phyloP scores from a whole-genome alignment of 2,329 filamentous ascomycete genomes.

The Zymoseptoria pseudotritici region DNA sequence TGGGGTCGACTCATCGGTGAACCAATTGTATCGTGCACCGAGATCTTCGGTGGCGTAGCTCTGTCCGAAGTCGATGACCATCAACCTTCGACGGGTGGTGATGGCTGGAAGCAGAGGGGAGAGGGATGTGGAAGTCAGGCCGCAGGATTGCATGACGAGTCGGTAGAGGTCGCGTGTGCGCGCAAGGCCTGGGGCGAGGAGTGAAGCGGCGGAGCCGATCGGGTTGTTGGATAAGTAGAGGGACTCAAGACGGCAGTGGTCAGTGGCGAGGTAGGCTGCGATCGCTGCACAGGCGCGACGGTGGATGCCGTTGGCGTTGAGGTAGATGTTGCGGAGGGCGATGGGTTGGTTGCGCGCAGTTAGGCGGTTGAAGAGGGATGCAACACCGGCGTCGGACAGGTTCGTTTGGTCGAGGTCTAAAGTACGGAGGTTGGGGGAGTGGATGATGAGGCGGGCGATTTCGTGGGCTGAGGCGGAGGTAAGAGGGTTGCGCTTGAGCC shows the following conservation, averaged over 20 bases:
- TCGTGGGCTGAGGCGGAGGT: constrained; percentile 33
- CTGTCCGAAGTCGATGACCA: constrained; percentile 40
- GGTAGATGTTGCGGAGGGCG: too few relatives aligned
- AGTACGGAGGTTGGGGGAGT: too few relatives aligned
- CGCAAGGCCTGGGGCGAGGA: constrained; percentile 22
- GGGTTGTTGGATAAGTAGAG: constrained; percentile 31
- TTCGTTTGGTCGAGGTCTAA: too few relatives aligned
- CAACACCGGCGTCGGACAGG: too few relatives aligned
- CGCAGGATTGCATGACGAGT: constrained; percentile 38
- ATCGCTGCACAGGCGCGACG: constrained; percentile 21
- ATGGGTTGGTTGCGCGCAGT: too few relatives aligned
- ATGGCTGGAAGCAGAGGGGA: constrained; percentile 34
- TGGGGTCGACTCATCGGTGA: constrained; percentile 34
- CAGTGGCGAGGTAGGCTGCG: constrained; percentile 19
- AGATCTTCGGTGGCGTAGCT: constrained; percentile 43
- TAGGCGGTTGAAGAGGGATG: too few relatives aligned
- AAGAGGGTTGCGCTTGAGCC: constrained; percentile 50
- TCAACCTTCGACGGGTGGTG: constrained; percentile 30
- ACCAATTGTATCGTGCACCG: constrained; percentile 42
- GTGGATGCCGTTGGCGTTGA: too few relatives aligned
- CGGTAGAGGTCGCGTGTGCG: constrained; percentile 21
- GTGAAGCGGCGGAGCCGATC: constrained; percentile 20
- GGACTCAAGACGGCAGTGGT: constrained; percentile 25
- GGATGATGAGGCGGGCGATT: constrained; percentile 15
- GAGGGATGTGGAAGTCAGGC: constrained; percentile 36